A percentile compares a stretch with the other conserved stretches of the same genome.
Evolutionary conservation across 2,329 filamentous ascomycete genomes (phyloP).

Genomic region (Aureobasidium namibiae): DNA sequence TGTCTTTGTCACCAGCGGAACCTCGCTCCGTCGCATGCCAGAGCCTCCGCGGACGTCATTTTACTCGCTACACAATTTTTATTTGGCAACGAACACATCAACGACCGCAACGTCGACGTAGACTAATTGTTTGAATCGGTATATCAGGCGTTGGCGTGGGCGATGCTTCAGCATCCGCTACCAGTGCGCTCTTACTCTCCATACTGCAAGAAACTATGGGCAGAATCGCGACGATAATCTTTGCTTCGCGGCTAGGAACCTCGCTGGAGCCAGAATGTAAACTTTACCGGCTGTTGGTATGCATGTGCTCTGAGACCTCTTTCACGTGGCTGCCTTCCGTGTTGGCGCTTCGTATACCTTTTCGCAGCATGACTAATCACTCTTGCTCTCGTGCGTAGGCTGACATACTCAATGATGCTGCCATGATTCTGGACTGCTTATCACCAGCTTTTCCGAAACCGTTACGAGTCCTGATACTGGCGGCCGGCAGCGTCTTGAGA

Average conservation of each 20-base stretch:
- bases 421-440: conserved; percentile 77
- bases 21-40: not conserved
- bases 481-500: conserved; percentile 52
- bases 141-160: conserved; percentile 67
- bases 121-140: not conserved
- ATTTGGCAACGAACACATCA: too few relatives aligned
- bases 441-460: conserved; percentile 63
- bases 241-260: conserved; percentile 73
- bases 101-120: too few relatives aligned
- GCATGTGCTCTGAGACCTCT: not conserved
- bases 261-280: conserved; percentile 87
- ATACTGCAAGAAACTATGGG: conserved; percentile 77
- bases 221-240: conserved; percentile 74
- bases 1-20: not conserved
- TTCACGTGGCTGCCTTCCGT: not conserved
- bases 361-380: not conserved
- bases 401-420: conserved; percentile 80
- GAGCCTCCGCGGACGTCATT: not conserved
- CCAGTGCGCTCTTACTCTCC: conserved; percentile 70
- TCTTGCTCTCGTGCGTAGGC: conserved; percentile 35
- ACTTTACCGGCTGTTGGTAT: conserved; percentile 64
- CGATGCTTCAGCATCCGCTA: conserved; percentile 69
- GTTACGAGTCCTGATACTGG: conserved; percentile 49
- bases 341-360: not conserved
- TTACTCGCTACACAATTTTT: not conserved